A percentile compares a stretch with the other conserved stretches of the same genome.
phyloP scores from a whole-genome alignment of 192 early-diverging fungal genomes.

The Jimgerdemannia lactiflua region DNA sequence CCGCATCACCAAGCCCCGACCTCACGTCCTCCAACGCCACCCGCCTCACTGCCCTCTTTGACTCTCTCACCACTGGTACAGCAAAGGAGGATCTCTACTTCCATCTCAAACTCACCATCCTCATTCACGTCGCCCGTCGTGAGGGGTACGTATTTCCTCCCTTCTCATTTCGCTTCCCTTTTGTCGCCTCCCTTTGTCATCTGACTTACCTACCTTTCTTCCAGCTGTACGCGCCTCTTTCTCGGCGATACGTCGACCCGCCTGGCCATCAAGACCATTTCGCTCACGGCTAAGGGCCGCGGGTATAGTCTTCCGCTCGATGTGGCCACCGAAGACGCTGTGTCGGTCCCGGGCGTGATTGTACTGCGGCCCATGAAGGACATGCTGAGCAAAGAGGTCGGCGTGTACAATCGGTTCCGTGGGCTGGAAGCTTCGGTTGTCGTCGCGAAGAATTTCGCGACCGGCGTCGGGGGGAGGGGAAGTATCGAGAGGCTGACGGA shows the following conservation, averaged over 20 bases:
- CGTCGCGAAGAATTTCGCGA: conserved; percentile 46
- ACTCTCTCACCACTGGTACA: conserved; percentile 52
- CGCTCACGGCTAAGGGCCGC: conserved; percentile 78
- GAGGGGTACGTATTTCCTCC: conserved; percentile 33
- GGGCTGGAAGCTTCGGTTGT: conserved; percentile 35
- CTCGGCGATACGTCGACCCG: conserved; percentile 81
- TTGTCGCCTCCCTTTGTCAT: background rate
- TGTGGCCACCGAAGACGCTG: conserved; percentile 50
- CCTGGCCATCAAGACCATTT: conserved; percentile 72
- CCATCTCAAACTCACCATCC: conserved; percentile 56
- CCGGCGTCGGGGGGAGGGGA: conserved; percentile 43
- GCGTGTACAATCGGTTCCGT: conserved; percentile 58
- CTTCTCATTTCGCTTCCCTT: background rate
- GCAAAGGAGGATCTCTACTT: conserved; percentile 71
- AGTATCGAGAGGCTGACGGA: conserved; percentile 66
- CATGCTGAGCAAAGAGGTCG: conserved; percentile 75
- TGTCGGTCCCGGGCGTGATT: conserved; percentile 52
- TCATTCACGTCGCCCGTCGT: conserved; percentile 48
- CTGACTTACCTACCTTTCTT: background rate
- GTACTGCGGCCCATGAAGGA: conserved; percentile 82
- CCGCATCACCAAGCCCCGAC: background rate
- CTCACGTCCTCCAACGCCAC: background rate
- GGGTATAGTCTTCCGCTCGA: conserved; percentile 84
- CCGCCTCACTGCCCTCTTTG: conserved; percentile 36
- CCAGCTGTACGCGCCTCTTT: conserved; percentile 57